A percentile compares a stretch with the other conserved stretches of the same genome.
Evolutionary conservation across 495 filamentous ascomycete genomes (phyloP).

Genomic region (Stereocaulon alpinum): DNA sequence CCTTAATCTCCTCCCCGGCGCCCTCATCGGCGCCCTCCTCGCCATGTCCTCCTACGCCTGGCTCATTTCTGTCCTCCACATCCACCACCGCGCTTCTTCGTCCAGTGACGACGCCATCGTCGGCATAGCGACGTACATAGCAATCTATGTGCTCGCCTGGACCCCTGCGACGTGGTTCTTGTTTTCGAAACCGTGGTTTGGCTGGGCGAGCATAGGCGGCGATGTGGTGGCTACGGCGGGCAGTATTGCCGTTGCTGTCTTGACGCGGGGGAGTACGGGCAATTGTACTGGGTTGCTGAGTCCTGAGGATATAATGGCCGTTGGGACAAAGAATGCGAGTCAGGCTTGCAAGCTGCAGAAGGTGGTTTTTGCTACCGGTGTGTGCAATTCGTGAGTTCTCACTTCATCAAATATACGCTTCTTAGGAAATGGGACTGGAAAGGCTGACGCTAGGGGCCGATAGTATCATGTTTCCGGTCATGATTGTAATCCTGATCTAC

Average conservation of each 20-base stretch:
- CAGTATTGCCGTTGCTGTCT: neutral
- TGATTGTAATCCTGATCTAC: neutral
- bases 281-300: neutral
- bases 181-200: neutral
- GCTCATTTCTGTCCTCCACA: neutral
- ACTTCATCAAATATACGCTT: neutral
- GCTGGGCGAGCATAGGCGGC: neutral
- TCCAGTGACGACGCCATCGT: neutral
- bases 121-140: neutral
- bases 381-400: constrained; percentile 1
- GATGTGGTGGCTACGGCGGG: neutral
- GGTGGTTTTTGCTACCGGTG: neutral
- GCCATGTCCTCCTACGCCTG: constrained; percentile 3
- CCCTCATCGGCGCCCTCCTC: neutral
- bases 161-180: neutral
- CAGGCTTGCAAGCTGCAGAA: constrained; percentile 5
- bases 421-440: neutral
- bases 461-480: neutral
- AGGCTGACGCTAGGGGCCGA: neutral
- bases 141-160: neutral
- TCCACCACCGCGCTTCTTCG: neutral
- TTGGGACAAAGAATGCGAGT: neutral
- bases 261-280: neutral
- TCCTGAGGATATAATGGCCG: neutral
- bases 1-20: neutral